Conservation (phyloP, 129 eudicot species). For the Tanacetum coccineum region DNA sequence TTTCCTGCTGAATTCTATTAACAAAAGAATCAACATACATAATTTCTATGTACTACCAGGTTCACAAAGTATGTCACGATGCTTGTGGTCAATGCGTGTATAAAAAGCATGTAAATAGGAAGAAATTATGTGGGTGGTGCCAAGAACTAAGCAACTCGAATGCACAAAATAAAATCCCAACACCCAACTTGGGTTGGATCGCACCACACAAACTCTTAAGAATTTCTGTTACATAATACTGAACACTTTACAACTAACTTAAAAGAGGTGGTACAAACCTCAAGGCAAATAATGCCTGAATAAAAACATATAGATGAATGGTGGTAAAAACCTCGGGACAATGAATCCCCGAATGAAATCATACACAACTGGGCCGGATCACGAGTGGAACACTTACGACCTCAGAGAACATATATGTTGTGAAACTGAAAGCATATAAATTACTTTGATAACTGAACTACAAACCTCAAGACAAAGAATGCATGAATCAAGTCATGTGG, state of each 20-base stretch:
- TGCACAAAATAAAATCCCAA: too few species aligned
- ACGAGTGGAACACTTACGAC: too few species aligned
- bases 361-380: neutral
- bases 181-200: conserved; percentile 9
- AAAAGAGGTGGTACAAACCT: conserved; percentile 17
- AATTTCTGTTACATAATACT: conserved; percentile 18
- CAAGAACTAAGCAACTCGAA: conserved; percentile 2
- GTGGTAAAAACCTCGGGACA: conserved; percentile 13
- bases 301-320: neutral
- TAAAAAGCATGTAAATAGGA: neutral
- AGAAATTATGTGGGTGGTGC: neutral
- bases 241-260: conserved; percentile 21
- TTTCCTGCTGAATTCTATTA: too few species aligned
- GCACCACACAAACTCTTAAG: conserved; percentile 2
- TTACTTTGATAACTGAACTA: too few species aligned
- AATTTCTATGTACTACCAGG: neutral
- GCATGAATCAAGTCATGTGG: neutral
- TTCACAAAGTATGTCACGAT: too few species aligned
- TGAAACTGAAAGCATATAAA: too few species aligned
- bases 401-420: too few species aligned
- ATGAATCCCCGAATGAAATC: conserved; percentile 10
- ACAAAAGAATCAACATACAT: neutral
- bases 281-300: conserved; percentile 20
- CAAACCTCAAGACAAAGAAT: conserved; percentile 21
- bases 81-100: too few species aligned